Evolutionary conservation across 2,329 filamentous ascomycete species (phyloP).

Genomic region (Botrytis fragariae): DNA sequence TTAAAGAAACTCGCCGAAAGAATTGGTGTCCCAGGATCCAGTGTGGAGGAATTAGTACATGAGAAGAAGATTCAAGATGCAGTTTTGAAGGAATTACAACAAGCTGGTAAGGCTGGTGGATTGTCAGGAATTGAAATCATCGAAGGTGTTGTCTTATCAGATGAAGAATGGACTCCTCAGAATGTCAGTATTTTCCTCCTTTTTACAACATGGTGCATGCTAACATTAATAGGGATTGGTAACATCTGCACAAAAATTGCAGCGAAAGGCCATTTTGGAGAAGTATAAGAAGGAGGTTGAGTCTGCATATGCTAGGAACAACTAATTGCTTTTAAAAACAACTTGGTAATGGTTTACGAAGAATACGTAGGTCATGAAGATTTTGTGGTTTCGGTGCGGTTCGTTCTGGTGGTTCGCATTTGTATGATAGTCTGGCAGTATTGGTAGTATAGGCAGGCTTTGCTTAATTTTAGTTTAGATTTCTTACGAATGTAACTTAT

Average conservation of each 20-base stretch:
- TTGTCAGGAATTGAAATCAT: slow-evolving; percentile 72
- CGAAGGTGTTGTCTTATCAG: slow-evolving; percentile 71
- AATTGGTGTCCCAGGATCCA: slow-evolving; percentile 61
- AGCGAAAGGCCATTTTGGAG: slow-evolving; percentile 64
- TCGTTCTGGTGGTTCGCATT: slow-evolving; percentile 14
- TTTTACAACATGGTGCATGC: slow-evolving; percentile 37
- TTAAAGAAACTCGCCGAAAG: slow-evolving; percentile 59
- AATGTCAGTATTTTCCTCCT: slow-evolving; percentile 59
- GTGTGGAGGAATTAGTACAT: slow-evolving; percentile 62
- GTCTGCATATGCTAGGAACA: slow-evolving; percentile 32
- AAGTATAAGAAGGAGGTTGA: slow-evolving; percentile 62
- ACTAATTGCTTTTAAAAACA: slow-evolving; percentile 11
- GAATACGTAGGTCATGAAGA: slow-evolving; percentile 14
- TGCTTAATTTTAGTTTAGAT: slow-evolving; percentile 13
- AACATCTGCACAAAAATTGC: slow-evolving; percentile 70
- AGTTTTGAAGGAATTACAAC: slow-evolving; percentile 67
- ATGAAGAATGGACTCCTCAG: slow-evolving; percentile 84
- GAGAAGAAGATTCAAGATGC: slow-evolving; percentile 61
- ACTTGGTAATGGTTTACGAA: slow-evolving; percentile 3
- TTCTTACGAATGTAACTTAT: background rate
- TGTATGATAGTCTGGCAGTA: slow-evolving; percentile 18
- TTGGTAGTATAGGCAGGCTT: slow-evolving; percentile 15
- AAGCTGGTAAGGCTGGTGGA: slow-evolving; percentile 62
- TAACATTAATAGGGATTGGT: slow-evolving; percentile 54
- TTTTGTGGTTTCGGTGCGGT: background rate